Evolutionary conservation across 257 asterid genomes (phyloP), one percentile per base, ranked within the genome.

Genomic region (Jacaranda copaia): DNA sequence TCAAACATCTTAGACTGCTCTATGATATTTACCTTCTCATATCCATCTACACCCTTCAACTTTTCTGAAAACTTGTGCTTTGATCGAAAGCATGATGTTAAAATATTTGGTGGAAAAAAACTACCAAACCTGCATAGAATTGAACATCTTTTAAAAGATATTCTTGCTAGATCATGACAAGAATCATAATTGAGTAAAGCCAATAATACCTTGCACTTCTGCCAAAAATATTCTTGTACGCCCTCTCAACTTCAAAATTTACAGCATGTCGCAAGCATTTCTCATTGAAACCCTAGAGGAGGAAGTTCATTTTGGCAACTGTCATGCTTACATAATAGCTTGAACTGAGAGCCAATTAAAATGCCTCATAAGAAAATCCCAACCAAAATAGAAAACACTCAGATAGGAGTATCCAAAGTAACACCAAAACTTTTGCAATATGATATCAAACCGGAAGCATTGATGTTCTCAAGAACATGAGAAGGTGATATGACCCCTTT

Each of bases 21-120:
- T 60, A 46, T 55, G 75, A 70, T 68, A 46, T 72, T 62, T 68
- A 80, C 88, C 76, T 81, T 87, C 60, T 86, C 88, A 80, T 73
- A 83, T 42, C 80, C 92, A 84, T 85, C 83, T 43, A 91, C 82
- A 77, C 83, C 92, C 85, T 78, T 84, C 90, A 90, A 80, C 73
- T 84, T 89, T 57, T 82, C 93, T 8, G 96, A 58, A 60, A 88
- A 74, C 74, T 84, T 86, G 83, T 92, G 98, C 89, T 89, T 94
- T 8, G 91, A 84, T 19, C 95, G 92, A 70, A 78, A 81, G 84
- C 83, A 80, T 43, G 86, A 53, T 4, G 81, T 73, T 70, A 84
- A 77, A 77, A 80, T 74, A 72, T 77, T 85, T 72, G 91, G 89
- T 58, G 85, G 84, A 65, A 85, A 77, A 78, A 83, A 75, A 83